Evolutionary conservation across 768 basidiomycete species (phyloP), one percentile per base, ranked within the genome.

Genomic region (Tricholoma sp.): DNA sequence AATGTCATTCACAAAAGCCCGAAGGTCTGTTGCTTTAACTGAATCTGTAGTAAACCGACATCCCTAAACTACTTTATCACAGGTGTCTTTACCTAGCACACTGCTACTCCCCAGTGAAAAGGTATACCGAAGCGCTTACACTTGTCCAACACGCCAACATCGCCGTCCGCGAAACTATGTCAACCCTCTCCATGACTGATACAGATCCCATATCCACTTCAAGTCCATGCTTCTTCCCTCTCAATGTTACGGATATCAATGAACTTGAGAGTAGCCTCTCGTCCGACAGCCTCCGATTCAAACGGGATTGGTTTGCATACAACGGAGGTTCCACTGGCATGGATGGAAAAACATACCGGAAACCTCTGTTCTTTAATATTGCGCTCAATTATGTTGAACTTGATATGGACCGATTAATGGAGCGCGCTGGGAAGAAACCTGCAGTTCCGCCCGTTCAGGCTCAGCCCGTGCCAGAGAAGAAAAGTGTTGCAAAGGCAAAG

Each of bases 331-430:
- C 77, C 5, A 63, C 73, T 32, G 69, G 75, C 11, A 67, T 68
- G 0, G 76, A 80, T 50, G 66, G 75, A 50, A 77, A 79, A 64
- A 70, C 76, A 37, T 76, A 85, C 66, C 85, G 87, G 74, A 96
- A 96, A 67, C 91, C 92, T 14, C 65, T 93, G 39, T 97, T 98
- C 76, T 97, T 95, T 72, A 91, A 97, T 68, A 89, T 93, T 59
- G 94, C 93, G 16, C 83, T 94, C 64, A 97, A 96, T 71, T 97
- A 96, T 66, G 86, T 92, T 55, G 84, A 89, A 61, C 71, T 94
- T 58, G 90, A 94, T 64, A 87, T 94, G 84, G 88, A 91, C 46
- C 74, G 82, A 52, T 71, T 97, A 57, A 73, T 84, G 64, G 81
- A 79, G 57, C 76, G 88, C 16, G 89, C 87, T 3, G 93, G 93